A percentile compares a stretch with the other conserved stretches of the same genome.
These are phyloP conservation scores for Coniferiporia sulphurascens DNA, from an alignment of 1,284 basidiomycete genomes.

Conservation along the genomic window DNA sequence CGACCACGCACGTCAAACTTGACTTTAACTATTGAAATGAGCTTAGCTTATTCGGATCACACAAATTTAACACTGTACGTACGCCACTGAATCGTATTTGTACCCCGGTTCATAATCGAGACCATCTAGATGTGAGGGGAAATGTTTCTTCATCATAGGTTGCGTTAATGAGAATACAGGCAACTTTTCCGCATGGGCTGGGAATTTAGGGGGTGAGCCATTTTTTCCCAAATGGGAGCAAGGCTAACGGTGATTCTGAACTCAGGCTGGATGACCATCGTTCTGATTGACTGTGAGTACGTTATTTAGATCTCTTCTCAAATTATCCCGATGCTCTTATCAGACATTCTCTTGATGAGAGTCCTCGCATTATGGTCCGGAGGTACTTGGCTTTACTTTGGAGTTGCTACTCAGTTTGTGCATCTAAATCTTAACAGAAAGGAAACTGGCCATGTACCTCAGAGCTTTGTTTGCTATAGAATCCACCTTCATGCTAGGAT, in stretches of 20 bases:
- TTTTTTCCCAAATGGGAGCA: not conserved
- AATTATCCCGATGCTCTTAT: not conserved
- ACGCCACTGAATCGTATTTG: not conserved
- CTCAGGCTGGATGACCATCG: not conserved
- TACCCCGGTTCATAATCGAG: not conserved
- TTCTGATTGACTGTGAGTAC: constrained; percentile 4
- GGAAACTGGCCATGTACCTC: not conserved
- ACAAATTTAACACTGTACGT: not conserved
- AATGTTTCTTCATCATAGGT: not conserved
- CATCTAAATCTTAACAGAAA: not conserved
- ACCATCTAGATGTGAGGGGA: not conserved
- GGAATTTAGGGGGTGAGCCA: not conserved
- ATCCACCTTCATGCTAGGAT: not conserved
- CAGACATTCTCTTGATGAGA: constrained; percentile 8
- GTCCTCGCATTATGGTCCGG: constrained; percentile 1
- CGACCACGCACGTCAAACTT: not conserved
- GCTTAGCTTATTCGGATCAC: not conserved
- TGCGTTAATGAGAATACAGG: not conserved
- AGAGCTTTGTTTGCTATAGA: not conserved
- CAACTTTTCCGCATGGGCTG: not conserved
- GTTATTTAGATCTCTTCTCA: not conserved
- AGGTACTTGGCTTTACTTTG: not conserved
- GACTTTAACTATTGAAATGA: no score
- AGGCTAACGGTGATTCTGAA: not conserved
- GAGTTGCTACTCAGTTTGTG: not conserved